Conservation (phyloP, 2,329 filamentous ascomycete genomes). For the Raffaelea deltoideospora region DNA sequence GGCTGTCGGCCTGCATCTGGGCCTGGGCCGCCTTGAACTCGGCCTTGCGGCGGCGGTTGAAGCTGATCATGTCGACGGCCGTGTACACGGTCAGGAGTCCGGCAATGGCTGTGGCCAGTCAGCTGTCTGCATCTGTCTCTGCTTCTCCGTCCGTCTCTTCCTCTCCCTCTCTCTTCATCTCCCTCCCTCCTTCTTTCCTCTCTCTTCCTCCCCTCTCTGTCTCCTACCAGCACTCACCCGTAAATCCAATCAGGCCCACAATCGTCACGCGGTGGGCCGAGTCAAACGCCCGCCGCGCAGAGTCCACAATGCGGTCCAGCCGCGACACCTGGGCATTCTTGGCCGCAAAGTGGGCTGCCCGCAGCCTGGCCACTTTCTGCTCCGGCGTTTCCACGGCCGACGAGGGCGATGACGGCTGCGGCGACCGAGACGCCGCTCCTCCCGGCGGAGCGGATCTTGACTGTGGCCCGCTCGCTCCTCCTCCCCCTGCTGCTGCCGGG, state of each 20-base stretch:
- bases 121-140: too few relatives aligned
- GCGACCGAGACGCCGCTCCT: slow-evolving; percentile 3
- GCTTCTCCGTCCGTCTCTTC: too few relatives aligned
- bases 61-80: slow-evolving; percentile 44
- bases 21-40: slow-evolving; percentile 43
- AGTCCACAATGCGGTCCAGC: slow-evolving; percentile 33
- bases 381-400: slow-evolving; percentile 43
- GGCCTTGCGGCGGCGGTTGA: slow-evolving; percentile 43
- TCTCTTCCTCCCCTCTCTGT: too few relatives aligned
- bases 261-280: slow-evolving; percentile 41
- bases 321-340: slow-evolving; percentile 40
- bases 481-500: not conserved
- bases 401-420: slow-evolving; percentile 5
- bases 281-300: slow-evolving; percentile 35
- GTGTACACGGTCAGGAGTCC: slow-evolving; percentile 42
- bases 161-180: too few relatives aligned
- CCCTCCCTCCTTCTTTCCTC: too few relatives aligned
- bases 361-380: slow-evolving; percentile 52
- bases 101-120: slow-evolving; percentile 36
- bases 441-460: not conserved
- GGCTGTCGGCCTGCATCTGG: slow-evolving; percentile 36
- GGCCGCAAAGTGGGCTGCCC: slow-evolving; percentile 53
- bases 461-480: too few relatives aligned
- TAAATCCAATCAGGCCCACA: slow-evolving; percentile 38
- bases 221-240: slow-evolving; percentile 36